Conservation (phyloP, 805 yeast species). For the Saccharomycopsis guyanensis region DNA sequence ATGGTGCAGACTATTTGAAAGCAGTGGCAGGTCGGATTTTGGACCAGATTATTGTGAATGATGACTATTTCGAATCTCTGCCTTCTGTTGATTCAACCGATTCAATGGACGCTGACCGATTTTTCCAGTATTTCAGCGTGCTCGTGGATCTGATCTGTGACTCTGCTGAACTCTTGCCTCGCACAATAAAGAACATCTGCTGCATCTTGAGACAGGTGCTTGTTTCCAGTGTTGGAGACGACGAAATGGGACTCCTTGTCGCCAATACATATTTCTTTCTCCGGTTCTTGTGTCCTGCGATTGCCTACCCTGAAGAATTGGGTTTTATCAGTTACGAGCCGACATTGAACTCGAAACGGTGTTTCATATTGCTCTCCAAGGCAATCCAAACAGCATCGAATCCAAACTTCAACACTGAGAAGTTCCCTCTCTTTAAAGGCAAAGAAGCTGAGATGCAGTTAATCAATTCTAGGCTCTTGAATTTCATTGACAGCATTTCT, state of each 20-base stretch:
- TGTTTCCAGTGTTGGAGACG: conserved; percentile 1
- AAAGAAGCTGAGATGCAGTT: conserved; percentile 35
- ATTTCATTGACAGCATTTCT: conserved; percentile 34
- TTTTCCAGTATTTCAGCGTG: conserved; percentile 47
- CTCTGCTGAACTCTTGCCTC: conserved; percentile 55
- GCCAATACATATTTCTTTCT: conserved; percentile 84
- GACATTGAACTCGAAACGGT: conserved; percentile 27
- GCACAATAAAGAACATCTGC: conserved; percentile 65
- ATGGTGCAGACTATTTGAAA: conserved; percentile 53
- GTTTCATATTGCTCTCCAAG: conserved; percentile 68
- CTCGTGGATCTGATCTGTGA: conserved; percentile 52
- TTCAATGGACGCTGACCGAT: conserved; percentile 36
- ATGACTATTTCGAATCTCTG: conserved; percentile 42
- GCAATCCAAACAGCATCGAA: conserved; percentile 83
- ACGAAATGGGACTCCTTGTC: conserved; percentile 38
- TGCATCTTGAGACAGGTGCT: conserved; percentile 57
- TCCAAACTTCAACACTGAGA: conserved; percentile 58
- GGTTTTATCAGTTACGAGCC: conserved; percentile 26
- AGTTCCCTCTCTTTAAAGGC: conserved; percentile 48
- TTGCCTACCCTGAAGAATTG: conserved; percentile 74
- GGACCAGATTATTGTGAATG: conserved; percentile 39
- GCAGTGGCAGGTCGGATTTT: conserved; percentile 49
- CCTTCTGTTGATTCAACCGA: conserved; percentile 34
- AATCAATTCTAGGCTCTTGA: conserved; percentile 33
- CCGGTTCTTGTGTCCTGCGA: conserved; percentile 79